Evolutionary conservation across 371 early-diverging fungal species (phyloP).

Genomic region (Saksenaea oblongispora): DNA sequence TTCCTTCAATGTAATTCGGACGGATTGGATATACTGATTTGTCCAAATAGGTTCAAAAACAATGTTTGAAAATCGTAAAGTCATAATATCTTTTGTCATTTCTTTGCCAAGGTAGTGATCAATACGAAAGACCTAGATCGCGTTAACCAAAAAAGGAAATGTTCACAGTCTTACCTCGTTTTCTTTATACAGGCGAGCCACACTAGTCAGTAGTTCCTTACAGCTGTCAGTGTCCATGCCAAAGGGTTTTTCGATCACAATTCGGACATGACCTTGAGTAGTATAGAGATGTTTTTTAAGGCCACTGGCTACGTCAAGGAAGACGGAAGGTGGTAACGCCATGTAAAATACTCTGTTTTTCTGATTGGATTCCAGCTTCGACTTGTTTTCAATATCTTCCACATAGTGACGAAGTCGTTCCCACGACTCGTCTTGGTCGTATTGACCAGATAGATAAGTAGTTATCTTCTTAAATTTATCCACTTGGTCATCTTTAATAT

Average conservation of each 20-base stretch:
- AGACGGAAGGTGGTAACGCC: conserved; percentile 97
- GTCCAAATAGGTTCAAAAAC: conserved; percentile 92
- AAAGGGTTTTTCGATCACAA: conserved; percentile 99
- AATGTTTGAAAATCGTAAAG: conserved; percentile 91
- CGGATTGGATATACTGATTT: conserved; percentile 82
- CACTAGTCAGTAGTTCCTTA: conserved; percentile 62
- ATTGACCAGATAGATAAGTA: conserved; percentile 67
- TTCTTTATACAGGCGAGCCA: conserved; percentile 80
- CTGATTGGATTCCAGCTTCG: conserved; percentile 31
- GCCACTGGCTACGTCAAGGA: conserved; percentile 79
- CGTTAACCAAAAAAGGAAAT: neutral
- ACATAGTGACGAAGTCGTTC: conserved; percentile 63
- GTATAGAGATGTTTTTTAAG: conserved; percentile 69
- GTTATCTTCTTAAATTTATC: conserved; percentile 16
- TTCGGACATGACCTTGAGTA: conserved; percentile 57
- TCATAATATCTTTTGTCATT: conserved; percentile 96
- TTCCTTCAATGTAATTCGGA: conserved; percentile 98
- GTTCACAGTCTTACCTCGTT: conserved; percentile 66
- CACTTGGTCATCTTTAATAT: conserved; percentile 64
- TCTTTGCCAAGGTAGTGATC: conserved; percentile 99
- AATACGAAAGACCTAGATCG: conserved; percentile 85
- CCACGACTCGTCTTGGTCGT: conserved; percentile 83
- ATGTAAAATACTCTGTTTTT: conserved; percentile 91
- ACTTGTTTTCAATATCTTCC: conserved; percentile 52
- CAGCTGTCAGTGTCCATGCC: conserved; percentile 91